phyloP scores from a whole-genome alignment of 345 rosid genomes.

The Ceriops tagal region DNA sequence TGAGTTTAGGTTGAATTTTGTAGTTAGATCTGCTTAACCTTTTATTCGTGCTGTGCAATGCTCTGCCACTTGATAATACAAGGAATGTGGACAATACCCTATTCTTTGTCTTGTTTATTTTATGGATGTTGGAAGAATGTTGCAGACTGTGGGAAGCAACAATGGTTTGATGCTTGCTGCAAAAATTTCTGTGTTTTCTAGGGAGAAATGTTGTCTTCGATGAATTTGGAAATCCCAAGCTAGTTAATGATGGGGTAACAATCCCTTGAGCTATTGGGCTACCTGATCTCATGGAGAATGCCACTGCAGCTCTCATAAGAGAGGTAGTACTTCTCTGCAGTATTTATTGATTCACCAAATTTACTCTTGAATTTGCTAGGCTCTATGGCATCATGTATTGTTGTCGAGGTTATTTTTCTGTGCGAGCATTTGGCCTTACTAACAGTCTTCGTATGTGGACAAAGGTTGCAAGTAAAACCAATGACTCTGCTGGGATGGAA shows the following conservation, averaged over 20 bases:
- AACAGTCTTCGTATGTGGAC: not conserved
- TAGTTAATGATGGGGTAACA: conserved; percentile 97
- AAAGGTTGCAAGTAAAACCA: conserved; percentile 97
- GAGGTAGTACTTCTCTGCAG: conserved; percentile 49
- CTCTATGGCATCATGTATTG: not conserved
- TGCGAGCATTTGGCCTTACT: not conserved
- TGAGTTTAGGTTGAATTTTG: no score
- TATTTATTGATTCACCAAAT: not conserved
- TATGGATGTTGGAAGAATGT: not conserved
- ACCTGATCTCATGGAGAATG: conserved; percentile 94
- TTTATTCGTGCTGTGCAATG: no score
- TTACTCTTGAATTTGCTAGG: not conserved
- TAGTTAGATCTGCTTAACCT: no score
- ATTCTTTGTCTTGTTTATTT: no score
- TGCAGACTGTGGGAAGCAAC: no score
- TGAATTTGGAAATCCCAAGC: conserved; percentile 94
- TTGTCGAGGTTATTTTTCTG: not conserved
- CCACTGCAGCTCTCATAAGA: conserved; percentile 96
- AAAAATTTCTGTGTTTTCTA: conserved; percentile 16
- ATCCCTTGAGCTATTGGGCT: conserved; percentile 94
- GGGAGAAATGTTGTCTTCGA: conserved; percentile 97
- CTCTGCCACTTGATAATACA: no score
- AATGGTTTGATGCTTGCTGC: not conserved
- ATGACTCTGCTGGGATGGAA: conserved; percentile 99
- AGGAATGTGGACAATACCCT: no score